These are phyloP conservation scores for Fusarium chuoi DNA, from an alignment of 2,329 filamentous ascomycete species.

Conservation along the genomic window DNA sequence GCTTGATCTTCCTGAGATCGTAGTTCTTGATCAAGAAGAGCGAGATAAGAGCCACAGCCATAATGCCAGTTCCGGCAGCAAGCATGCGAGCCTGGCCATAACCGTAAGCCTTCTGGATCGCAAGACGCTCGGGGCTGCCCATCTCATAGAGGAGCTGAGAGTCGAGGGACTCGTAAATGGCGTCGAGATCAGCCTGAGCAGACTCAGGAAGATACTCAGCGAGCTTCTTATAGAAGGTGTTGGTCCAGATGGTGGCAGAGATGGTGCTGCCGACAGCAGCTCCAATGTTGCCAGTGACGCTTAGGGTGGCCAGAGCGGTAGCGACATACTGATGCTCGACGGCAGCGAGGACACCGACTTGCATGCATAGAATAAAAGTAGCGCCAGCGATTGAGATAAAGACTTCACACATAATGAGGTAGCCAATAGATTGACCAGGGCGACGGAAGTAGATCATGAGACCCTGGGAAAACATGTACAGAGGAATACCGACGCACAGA, in stretches of 20 bases:
- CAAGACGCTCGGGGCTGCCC: conserved; percentile 57
- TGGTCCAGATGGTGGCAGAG: conserved; percentile 48
- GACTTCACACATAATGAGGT: conserved; percentile 62
- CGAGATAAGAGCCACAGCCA: conserved; percentile 50
- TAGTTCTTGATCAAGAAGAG: conserved; percentile 60
- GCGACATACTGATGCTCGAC: conserved; percentile 49
- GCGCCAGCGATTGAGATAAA: conserved; percentile 62
- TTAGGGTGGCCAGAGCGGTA: conserved; percentile 44
- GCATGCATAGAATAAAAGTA: conserved; percentile 56
- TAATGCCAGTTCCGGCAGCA: conserved; percentile 48
- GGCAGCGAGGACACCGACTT: conserved; percentile 45
- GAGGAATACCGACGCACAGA: conserved; percentile 58
- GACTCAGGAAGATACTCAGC: conserved; percentile 59
- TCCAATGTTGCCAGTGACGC: conserved; percentile 43
- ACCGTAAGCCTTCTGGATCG: conserved; percentile 68
- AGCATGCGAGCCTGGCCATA: conserved; percentile 63
- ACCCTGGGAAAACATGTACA: conserved; percentile 63
- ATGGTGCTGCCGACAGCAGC: conserved; percentile 45
- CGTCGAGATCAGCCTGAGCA: conserved; percentile 49
- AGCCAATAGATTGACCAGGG: conserved; percentile 53
- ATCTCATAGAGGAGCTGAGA: conserved; percentile 62
- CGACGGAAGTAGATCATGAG: conserved; percentile 50
- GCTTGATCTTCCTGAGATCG: conserved; percentile 58
- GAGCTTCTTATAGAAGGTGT: conserved; percentile 55
- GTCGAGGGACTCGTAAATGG: conserved; percentile 64